Percentiles rank a stretch among this genome's conserved stretches.
Evolutionary conservation across 345 rosid species (phyloP).

Genomic region (Hibiscus mutabilis): DNA sequence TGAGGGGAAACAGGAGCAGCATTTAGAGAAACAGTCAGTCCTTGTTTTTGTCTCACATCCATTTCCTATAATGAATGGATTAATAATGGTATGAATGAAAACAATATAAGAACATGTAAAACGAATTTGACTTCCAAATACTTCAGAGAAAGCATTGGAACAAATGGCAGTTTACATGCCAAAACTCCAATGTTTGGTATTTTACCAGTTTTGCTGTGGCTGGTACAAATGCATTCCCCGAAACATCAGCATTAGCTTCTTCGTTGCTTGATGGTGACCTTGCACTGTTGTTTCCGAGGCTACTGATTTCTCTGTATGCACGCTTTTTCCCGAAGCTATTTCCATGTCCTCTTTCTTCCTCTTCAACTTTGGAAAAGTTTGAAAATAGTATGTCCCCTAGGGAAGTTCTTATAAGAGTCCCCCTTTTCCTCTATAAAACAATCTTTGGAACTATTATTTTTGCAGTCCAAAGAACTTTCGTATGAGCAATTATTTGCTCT

Average conservation of each 20-base stretch:
- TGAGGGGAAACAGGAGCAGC: slow-evolving; percentile 48
- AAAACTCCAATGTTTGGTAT: not conserved
- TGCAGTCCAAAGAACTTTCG: slow-evolving; percentile 31
- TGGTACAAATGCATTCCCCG: slow-evolving; percentile 69
- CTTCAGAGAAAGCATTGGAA: not conserved
- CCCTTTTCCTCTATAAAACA: no score
- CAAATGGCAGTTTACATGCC: not conserved
- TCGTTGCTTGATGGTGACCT: slow-evolving; percentile 35
- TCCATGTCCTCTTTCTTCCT: no score
- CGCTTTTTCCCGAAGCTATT: slow-evolving; percentile 50
- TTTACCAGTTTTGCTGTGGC: slow-evolving; percentile 85
- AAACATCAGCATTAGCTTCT: slow-evolving; percentile 36
- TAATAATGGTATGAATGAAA: slow-evolving; percentile 14
- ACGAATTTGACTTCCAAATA: not conserved
- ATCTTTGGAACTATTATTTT: slow-evolving; percentile 37
- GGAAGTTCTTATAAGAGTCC: no score
- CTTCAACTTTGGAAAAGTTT: no score
- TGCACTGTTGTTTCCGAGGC: slow-evolving; percentile 30
- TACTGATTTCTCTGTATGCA: slow-evolving; percentile 43
- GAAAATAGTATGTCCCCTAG: no score
- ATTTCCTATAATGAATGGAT: slow-evolving; percentile 51
- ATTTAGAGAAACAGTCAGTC: slow-evolving; percentile 56
- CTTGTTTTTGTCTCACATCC: slow-evolving; percentile 65
- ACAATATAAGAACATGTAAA: slow-evolving; percentile 8
- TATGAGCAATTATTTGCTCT: slow-evolving; percentile 28